Evolutionary conservation across 2,329 filamentous ascomycete genomes (phyloP), one percentile per base, ranked within the genome.

Genomic region (Monilinia vaccinii-corymbosi): DNA sequence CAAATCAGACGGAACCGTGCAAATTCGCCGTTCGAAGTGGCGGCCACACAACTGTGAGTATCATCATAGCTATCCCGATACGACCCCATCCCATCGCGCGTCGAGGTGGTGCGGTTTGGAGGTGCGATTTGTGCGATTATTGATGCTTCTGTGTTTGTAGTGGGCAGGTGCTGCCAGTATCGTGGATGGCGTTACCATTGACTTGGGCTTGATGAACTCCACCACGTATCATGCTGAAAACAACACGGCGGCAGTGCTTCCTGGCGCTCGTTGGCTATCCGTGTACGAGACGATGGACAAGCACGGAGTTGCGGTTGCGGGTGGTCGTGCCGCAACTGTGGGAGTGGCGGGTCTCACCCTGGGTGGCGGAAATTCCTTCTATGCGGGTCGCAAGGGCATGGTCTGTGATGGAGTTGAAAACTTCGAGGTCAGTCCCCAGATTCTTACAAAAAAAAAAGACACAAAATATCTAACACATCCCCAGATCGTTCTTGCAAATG

Each of bases 131-230:
- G 46, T 32, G n/a, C 31, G 18, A 36, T 36, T 10, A 56, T 45
- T 45, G 31, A 45, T 14, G 21, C 6, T 18, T n/a, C 10, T 18
- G 5, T 36, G 16, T 23, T 23, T 34, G 2, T 42, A 60, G 14
- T 67, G 64, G 48, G 74, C 78, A 23, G 77, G 78, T 63, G 78
- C 77, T 42, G 75, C 81, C 2, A 83, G 76, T 64, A 77, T 79
- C 47, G 69, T 76, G 18, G 76, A 72, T 2, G 79, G 79, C 0
- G 72, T 80, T 1, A 69, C 80, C 5, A 76, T 85, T 63, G 79
- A 79, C 14, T 74, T 80, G 13, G 73, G 70, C 31, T 58, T 63
- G 21, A 50, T 71, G 36, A 67, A 66, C 45, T 38, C 65, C 21
- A 60, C 70, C 34, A 63, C 73, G 2, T 61, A 67, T 13, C 67